Conservation (phyloP, 2,329 filamentous ascomycete genomes). For the Acephala macrosclerotiorum region DNA sequence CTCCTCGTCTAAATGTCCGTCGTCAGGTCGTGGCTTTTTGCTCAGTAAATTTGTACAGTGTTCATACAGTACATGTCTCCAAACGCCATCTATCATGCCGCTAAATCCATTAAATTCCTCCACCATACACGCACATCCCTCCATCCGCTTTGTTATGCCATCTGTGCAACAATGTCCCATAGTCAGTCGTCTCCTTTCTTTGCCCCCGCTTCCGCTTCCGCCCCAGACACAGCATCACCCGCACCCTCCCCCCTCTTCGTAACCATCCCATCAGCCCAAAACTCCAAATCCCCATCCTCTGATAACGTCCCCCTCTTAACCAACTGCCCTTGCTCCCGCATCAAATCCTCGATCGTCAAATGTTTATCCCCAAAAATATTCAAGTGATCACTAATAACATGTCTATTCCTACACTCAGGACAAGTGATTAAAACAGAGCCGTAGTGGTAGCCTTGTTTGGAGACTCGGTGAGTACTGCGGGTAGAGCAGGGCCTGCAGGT, state of each 20-base stretch:
- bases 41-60: not conserved
- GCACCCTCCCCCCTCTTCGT: conserved; percentile 31
- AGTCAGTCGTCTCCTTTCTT: not conserved
- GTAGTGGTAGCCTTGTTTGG: conserved; percentile 93
- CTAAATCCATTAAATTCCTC: conserved; percentile 14
- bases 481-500: conserved; percentile 87
- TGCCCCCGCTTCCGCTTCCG: not conserved
- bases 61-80: not conserved
- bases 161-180: not conserved
- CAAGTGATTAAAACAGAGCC: conserved; percentile 91
- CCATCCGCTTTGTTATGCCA: conserved; percentile 27
- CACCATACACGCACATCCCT: conserved; percentile 16
- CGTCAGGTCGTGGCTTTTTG: not conserved
- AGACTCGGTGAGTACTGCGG: conserved; percentile 84
- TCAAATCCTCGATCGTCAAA: conserved; percentile 78
- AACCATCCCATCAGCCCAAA: conserved; percentile 73
- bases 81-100: conserved; percentile 24
- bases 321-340: conserved; percentile 76
- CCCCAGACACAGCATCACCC: not conserved
- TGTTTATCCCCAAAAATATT: conserved; percentile 77
- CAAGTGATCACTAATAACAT: conserved; percentile 92
- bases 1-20: not conserved
- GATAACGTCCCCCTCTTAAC: conserved; percentile 76
- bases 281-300: conserved; percentile 86
- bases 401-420: conserved; percentile 83